Evolutionary conservation across 176 grass and related monocot genomes (phyloP).

Genomic region (Cocos nucifera): DNA sequence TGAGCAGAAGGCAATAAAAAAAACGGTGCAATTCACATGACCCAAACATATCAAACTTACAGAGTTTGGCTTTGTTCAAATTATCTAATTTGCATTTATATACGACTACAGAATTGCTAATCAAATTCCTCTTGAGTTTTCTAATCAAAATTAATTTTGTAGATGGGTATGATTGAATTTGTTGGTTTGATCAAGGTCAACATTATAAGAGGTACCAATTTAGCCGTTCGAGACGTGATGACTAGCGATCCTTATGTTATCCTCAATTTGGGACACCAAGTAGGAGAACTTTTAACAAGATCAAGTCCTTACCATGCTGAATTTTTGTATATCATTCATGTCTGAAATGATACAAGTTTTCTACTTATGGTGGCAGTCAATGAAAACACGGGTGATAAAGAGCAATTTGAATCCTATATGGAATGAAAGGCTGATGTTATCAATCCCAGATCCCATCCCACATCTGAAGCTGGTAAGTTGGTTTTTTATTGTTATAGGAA

Average conservation of each 20-base stretch:
- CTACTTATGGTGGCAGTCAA: conserved; percentile 46
- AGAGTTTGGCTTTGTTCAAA: neutral
- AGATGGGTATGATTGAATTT: conserved; percentile 97
- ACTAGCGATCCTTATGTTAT: conserved; percentile 94
- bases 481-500: neutral
- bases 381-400: conserved; percentile 92
- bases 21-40: conserved; percentile 24
- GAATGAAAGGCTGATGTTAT: conserved; percentile 82
- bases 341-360: neutral
- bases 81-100: no score
- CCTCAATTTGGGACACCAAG: conserved; percentile 84
- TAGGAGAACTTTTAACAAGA: conserved; percentile 9
- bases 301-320: neutral
- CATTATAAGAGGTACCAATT: conserved; percentile 71
- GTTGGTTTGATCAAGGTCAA: conserved; percentile 83
- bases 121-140: neutral
- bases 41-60: neutral
- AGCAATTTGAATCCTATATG: conserved; percentile 80
- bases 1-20: conserved; percentile 57
- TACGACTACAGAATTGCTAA: neutral
- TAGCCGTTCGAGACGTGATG: conserved; percentile 79
- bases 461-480: conserved; percentile 56
- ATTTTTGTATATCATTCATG: neutral
- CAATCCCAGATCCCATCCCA: conserved; percentile 66
- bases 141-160: conserved; percentile 18